These are phyloP conservation scores for Tolypocladium paradoxum DNA, from an alignment of 2,329 filamentous ascomycete species.

Conservation along the genomic window DNA sequence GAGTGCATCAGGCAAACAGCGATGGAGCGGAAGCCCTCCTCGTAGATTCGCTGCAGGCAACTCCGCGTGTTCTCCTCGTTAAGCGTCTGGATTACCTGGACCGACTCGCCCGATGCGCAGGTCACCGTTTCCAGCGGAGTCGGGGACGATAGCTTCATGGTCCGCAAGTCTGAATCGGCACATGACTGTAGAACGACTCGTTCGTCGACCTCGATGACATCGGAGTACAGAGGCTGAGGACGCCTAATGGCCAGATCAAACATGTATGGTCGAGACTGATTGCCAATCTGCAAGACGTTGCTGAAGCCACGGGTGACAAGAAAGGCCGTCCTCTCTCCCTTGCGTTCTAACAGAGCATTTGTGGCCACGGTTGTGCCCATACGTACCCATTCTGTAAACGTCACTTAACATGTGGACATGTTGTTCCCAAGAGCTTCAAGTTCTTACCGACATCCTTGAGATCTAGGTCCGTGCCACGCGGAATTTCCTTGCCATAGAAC, in stretches of 20 bases:
- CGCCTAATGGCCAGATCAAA: slow-evolving; percentile 62
- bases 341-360: slow-evolving; percentile 62
- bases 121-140: slow-evolving; percentile 62
- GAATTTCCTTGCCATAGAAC: slow-evolving; percentile 18
- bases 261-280: slow-evolving; percentile 61
- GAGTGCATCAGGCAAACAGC: slow-evolving; percentile 62
- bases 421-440: too few species aligned
- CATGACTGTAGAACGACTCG: too few species aligned
- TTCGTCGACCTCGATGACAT: slow-evolving; percentile 64
- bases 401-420: too few species aligned
- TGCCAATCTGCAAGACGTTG: slow-evolving; percentile 61
- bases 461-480: slow-evolving; percentile 21
- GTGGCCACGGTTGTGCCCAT: slow-evolving; percentile 77
- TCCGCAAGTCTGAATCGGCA: too few species aligned
- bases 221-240: slow-evolving; percentile 58
- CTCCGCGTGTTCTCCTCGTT: slow-evolving; percentile 40
- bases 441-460: slow-evolving; percentile 22
- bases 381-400: slow-evolving; percentile 63
- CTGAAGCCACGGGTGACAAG: slow-evolving; percentile 64
- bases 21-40: slow-evolving; percentile 41
- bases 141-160: too few species aligned
- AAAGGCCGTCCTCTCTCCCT: slow-evolving; percentile 60
- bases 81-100: slow-evolving; percentile 53
- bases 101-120: slow-evolving; percentile 44
- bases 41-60: slow-evolving; percentile 50